Conservation (phyloP, 768 basidiomycete genomes). For the button mushroom (Agaricus bisporus) region DNA sequence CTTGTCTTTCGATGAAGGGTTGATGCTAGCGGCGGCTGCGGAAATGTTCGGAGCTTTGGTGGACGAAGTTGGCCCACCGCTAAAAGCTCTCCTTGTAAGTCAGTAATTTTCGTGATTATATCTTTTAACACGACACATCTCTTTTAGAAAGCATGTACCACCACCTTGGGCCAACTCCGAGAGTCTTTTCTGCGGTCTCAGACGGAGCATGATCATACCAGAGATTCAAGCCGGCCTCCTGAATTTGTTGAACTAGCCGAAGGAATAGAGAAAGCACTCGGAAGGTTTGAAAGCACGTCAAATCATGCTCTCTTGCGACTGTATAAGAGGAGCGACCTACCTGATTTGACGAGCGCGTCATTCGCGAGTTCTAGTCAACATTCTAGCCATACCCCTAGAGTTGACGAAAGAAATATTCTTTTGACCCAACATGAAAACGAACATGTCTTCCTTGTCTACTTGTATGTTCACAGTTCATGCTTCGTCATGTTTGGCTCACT, state of each 20-base stretch:
- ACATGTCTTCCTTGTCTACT: constrained; percentile 84
- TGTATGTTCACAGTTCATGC: constrained; percentile 46
- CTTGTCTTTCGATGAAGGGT: constrained; percentile 25
- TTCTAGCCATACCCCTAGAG: constrained; percentile 2
- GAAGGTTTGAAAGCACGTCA: constrained; percentile 74
- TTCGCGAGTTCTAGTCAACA: constrained; percentile 13
- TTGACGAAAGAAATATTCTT: constrained; percentile 26
- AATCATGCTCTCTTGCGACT: constrained; percentile 78
- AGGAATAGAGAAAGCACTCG: constrained; percentile 61
- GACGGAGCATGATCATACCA: constrained; percentile 18
- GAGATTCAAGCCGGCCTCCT: constrained; percentile 37
- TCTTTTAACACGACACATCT: constrained; percentile 1
- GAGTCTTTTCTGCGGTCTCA: constrained; percentile 54
- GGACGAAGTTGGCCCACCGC: constrained; percentile 73
- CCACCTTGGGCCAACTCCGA: constrained; percentile 56
- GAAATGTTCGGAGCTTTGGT: constrained; percentile 74
- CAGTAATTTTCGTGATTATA: not conserved
- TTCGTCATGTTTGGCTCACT: not conserved
- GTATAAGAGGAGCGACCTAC: constrained; percentile 50
- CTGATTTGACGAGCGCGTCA: constrained; percentile 16
- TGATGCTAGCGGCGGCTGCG: constrained; percentile 56
- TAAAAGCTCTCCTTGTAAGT: constrained; percentile 68
- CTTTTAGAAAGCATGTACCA: constrained; percentile 52
- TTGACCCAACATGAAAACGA: constrained; percentile 59
- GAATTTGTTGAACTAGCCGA: constrained; percentile 64